A percentile compares a stretch with the other conserved stretches of the same genome.
phyloP scores from a whole-genome alignment of 345 rosid species.

The Brassica incana region DNA sequence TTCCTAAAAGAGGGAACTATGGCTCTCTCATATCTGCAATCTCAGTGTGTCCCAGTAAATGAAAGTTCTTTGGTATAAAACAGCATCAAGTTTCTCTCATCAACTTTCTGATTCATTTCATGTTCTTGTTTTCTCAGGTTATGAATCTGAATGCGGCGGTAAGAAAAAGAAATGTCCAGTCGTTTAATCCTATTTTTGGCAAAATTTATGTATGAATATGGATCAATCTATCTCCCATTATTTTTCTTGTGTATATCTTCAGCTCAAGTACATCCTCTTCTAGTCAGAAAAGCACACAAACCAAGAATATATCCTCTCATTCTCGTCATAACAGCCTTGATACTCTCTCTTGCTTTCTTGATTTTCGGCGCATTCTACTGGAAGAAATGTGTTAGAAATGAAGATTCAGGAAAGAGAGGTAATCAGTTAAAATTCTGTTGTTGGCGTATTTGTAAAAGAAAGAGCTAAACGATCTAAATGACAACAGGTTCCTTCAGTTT shows the following conservation, averaged over 20 bases:
- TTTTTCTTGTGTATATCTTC: background rate
- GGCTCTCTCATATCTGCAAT: conserved; percentile 75
- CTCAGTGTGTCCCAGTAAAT: conserved; percentile 49
- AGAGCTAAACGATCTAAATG: conserved; percentile 6
- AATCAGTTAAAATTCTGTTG: background rate
- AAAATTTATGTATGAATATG: background rate
- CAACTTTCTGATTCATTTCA: background rate
- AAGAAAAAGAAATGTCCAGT: conserved; percentile 10
- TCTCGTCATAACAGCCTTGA: conserved; percentile 39
- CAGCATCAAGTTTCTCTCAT: background rate
- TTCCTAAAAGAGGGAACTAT: conserved; percentile 53
- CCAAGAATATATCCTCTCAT: conserved; percentile 10
- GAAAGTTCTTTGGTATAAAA: background rate
- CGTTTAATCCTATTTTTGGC: background rate
- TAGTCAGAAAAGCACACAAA: conserved; percentile 12
- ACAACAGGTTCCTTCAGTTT: conserved; percentile 37
- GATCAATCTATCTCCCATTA: background rate
- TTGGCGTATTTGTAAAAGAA: background rate
- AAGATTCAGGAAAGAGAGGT: conserved; percentile 13
- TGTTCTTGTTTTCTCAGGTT: conserved; percentile 29
- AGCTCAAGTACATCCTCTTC: conserved; percentile 17
- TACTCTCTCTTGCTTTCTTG: conserved; percentile 36
- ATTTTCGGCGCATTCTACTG: conserved; percentile 39
- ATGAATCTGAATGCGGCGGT: background rate
- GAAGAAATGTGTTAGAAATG: conserved; percentile 26